Percentiles rank a stretch among this genome's conserved stretches.
phyloP scores from a whole-genome alignment of 2,329 filamentous ascomycete genomes.

The Ascochyta koolunga region DNA sequence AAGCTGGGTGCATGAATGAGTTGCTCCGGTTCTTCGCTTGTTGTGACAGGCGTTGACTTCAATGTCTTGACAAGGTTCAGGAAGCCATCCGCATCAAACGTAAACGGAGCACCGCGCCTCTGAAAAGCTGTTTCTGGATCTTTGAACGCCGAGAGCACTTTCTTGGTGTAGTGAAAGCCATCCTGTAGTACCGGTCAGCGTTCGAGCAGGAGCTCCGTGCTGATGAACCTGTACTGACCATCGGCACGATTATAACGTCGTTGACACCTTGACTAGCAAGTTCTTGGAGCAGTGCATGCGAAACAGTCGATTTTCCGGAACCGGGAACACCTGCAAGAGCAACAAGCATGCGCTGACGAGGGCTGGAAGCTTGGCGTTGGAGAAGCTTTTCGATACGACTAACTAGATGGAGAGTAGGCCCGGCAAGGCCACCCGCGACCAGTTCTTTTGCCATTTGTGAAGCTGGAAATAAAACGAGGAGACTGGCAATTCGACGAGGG shows the following conservation, averaged over 20 bases:
- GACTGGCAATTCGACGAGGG: not conserved
- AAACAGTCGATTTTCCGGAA: constrained; percentile 37
- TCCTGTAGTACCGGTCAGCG: constrained; percentile 22
- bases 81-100: constrained; percentile 31
- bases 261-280: constrained; percentile 23
- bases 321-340: constrained; percentile 37
- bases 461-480: not conserved
- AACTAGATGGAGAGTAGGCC: constrained; percentile 26
- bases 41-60: constrained; percentile 25
- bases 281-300: constrained; percentile 27
- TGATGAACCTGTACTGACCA: constrained; percentile 21
- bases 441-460: constrained; percentile 18
- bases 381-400: constrained; percentile 28
- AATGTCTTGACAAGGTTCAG: constrained; percentile 24
- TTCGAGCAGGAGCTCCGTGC: not conserved
- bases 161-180: constrained; percentile 34
- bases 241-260: constrained; percentile 32
- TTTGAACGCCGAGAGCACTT: constrained; percentile 24
- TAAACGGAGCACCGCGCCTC: constrained; percentile 35
- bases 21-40: constrained; percentile 19
- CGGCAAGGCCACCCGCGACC: constrained; percentile 13
- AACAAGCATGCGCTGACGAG: constrained; percentile 31
- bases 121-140: constrained; percentile 28
- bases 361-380: constrained; percentile 23
- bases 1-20: constrained; percentile 30